A percentile compares a stretch with the other conserved stretches of the same genome.
Conservation (phyloP, 257 asterid genomes). For the Catharanthus roseus region DNA sequence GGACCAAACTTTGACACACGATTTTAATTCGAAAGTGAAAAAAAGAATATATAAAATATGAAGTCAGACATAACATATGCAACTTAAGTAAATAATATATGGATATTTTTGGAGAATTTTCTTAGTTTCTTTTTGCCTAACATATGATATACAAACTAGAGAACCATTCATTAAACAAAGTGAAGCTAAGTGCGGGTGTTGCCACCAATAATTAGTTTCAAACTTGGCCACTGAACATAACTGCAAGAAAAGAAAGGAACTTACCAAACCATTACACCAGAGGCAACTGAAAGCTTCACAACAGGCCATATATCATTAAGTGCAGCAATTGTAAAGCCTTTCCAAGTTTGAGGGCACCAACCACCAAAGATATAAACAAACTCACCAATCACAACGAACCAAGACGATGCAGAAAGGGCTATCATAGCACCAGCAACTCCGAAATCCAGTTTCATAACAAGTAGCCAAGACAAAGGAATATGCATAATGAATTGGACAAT, state of each 20-base stretch:
- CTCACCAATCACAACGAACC: slow-evolving; percentile 61
- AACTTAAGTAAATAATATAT: no score
- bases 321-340: slow-evolving; percentile 59
- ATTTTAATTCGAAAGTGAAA: no score
- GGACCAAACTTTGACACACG: no score
- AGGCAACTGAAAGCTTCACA: slow-evolving; percentile 71
- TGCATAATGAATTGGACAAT: slow-evolving; percentile 47
- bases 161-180: no score
- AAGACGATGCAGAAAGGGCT: slow-evolving; percentile 55
- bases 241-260: neutral
- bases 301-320: slow-evolving; percentile 72
- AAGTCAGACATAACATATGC: no score
- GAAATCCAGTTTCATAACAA: slow-evolving; percentile 44
- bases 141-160: no score
- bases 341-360: slow-evolving; percentile 84
- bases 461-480: slow-evolving; percentile 63
- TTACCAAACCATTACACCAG: slow-evolving; percentile 90
- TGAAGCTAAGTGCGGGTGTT: no score
- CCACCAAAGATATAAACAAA: slow-evolving; percentile 73
- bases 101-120: no score
- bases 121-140: no score
- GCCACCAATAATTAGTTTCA: no score
- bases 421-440: slow-evolving; percentile 81
- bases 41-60: no score
- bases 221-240: no score